Evolutionary conservation across 78 protist species (phyloP), one percentile per base, ranked within the genome.

Genomic region (Acrasis kona): DNA sequence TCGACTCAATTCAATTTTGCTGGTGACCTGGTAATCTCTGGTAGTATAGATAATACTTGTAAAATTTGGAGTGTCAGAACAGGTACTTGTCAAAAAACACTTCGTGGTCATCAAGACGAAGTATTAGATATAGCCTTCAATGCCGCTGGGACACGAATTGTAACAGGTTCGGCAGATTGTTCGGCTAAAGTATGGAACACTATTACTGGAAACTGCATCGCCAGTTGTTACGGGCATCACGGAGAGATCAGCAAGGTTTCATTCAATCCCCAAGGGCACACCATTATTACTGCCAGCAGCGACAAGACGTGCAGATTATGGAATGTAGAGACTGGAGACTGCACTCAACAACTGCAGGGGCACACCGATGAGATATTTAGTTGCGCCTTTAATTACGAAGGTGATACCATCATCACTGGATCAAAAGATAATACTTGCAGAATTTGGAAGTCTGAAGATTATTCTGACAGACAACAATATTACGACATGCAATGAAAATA

Each of bases 391-490:
- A 88, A 88, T 83, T 84, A 88, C 80, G 76, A 70, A 68, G 92
- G 92, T 34, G 85, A 80, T 76, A 84, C 88, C 28, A 83, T 84
- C 78, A 80, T 83, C 76, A 87, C 92, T 2, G 88, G 85, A 19
- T 77, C 84, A 6, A 77, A 77, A 72, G 91, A 87, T 80, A 87
- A 87, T 76, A 87, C 91, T n/a, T 87, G 91, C 85, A 81, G 91
- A 42, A 78, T 87, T 32, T 87, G 91, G 91, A 82, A 81, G 70
- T 73, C n/a, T n/a, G n/a, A n/a, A n/a, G n/a, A n/a, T n/a, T n/a
- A n/a, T n/a, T n/a, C n/a, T n/a, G n/a, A n/a, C n/a, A n/a, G n/a
- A n/a, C 68, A n/a, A n/a, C n/a, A n/a, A n/a, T n/a, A n/a, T n/a
- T n/a, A n/a, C n/a, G n/a, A n/a, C n/a, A n/a, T n/a, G n/a, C n/a